Conservation (phyloP, 2,329 filamentous ascomycete genomes). For the Falciphora oryzae region DNA sequence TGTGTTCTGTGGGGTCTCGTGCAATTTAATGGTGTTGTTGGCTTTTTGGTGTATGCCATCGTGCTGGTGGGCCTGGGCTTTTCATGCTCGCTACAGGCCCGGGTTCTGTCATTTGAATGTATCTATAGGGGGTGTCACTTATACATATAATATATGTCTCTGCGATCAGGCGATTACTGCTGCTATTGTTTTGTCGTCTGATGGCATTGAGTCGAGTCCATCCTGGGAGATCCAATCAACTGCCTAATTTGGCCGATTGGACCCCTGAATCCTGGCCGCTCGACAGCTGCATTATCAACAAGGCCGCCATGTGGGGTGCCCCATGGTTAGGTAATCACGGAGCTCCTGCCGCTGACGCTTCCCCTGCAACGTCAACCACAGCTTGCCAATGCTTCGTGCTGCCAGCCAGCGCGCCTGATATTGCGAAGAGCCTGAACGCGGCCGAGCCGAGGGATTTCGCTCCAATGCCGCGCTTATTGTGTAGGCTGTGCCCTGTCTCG, state of each 20-base stretch:
- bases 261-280: background rate
- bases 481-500: slow-evolving; percentile 31
- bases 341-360: background rate
- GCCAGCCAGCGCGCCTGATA: background rate
- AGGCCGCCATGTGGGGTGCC: background rate
- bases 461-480: slow-evolving; percentile 48
- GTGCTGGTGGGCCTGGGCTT: background rate
- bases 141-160: background rate
- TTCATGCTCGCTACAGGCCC: too few relatives aligned
- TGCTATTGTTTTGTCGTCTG: background rate
- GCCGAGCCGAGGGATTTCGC: background rate
- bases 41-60: background rate
- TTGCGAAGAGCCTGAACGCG: background rate
- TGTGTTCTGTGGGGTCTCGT: background rate
- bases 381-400: background rate
- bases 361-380: background rate
- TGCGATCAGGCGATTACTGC: background rate
- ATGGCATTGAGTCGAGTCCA: background rate
- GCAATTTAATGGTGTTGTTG: background rate
- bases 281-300: too few relatives aligned
- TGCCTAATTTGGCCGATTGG: background rate
- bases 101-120: background rate
- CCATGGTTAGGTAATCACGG: background rate
- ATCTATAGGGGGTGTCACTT: background rate
- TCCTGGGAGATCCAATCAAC: too few relatives aligned